Evolutionary conservation across 2,329 filamentous ascomycete species (phyloP).

Genomic region (Chaetomium sp.): DNA sequence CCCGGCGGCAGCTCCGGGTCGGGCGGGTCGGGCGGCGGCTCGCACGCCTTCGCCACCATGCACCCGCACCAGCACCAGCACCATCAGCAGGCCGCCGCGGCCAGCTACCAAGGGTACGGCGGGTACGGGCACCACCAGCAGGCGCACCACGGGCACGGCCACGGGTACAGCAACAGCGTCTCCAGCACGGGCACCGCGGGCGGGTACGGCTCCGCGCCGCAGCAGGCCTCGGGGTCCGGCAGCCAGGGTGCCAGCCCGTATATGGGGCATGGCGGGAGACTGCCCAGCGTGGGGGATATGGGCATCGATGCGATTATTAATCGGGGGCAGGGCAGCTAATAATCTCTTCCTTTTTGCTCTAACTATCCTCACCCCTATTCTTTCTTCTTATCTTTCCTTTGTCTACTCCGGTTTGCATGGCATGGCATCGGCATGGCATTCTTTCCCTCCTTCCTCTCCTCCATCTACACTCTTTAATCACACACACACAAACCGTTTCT

Average conservation of each 20-base stretch:
- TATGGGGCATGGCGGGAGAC: conserved; percentile 49
- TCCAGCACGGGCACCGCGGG: conserved; percentile 49
- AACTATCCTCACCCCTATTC: neutral
- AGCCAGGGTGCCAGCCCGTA: conserved; percentile 51
- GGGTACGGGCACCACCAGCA: conserved; percentile 30
- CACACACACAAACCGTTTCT: conserved; percentile 14
- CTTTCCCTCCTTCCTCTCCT: neutral
- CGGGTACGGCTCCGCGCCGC: conserved; percentile 35
- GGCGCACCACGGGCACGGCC: conserved; percentile 35
- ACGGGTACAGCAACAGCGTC: conserved; percentile 58
- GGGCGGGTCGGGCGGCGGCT: conserved; percentile 35
- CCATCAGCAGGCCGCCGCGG: conserved; percentile 12
- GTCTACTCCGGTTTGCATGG: neutral
- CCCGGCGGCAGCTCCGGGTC: conserved; percentile 42
- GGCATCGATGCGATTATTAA: conserved; percentile 63
- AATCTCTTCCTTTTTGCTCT: neutral
- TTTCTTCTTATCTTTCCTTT: neutral
- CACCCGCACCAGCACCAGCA: conserved; percentile 32
- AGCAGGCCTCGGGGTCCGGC: conserved; percentile 27
- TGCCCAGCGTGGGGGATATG: conserved; percentile 60
- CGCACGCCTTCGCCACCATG: conserved; percentile 30
- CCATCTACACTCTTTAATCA: conserved; percentile 7
- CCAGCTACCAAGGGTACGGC: conserved; percentile 32
- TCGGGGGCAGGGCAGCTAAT: conserved; percentile 42
- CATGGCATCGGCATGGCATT: neutral